These are phyloP conservation scores for Jatropha multifida DNA, from an alignment of 441 rosid species.

Conservation along the genomic window DNA sequence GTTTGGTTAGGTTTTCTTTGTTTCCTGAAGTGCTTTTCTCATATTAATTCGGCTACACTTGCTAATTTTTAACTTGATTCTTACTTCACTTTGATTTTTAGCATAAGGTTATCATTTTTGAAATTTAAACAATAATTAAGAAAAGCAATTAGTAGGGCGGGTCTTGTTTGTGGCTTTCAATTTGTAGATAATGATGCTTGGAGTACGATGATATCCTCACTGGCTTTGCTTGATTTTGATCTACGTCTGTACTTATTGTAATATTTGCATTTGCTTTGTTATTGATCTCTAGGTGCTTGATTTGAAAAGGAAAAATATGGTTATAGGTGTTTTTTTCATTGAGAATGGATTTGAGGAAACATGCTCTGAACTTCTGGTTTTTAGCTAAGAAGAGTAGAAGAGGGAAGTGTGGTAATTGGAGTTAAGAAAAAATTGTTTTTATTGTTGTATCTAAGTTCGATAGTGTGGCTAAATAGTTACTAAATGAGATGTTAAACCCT, in stretches of 20 bases:
- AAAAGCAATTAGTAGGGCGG: not conserved
- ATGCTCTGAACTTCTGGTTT: not conserved
- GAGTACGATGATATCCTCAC: not conserved
- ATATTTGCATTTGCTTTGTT: not conserved
- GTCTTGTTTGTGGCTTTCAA: not conserved
- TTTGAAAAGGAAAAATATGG: not conserved
- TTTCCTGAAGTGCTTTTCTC: not conserved
- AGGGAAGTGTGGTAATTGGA: not conserved
- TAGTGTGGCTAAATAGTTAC: not conserved
- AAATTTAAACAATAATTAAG: not conserved
- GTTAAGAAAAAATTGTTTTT: not conserved
- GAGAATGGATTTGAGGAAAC: not conserved
- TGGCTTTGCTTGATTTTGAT: conserved; percentile 2
- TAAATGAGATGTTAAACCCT: not conserved
- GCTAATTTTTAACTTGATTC: not conserved
- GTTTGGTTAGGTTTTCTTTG: conserved; percentile 1
- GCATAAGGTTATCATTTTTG: not conserved
- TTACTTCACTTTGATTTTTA: not conserved
- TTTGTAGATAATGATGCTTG: not conserved
- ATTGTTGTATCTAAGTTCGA: too few relatives aligned
- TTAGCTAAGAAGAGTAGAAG: not conserved
- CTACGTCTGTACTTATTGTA: not conserved
- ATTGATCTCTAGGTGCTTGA: not conserved
- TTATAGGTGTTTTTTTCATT: not conserved
- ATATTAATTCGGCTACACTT: not conserved